Conservation (phyloP, 2,329 filamentous ascomycete species). For the Aspergillus fumigatus region DNA sequence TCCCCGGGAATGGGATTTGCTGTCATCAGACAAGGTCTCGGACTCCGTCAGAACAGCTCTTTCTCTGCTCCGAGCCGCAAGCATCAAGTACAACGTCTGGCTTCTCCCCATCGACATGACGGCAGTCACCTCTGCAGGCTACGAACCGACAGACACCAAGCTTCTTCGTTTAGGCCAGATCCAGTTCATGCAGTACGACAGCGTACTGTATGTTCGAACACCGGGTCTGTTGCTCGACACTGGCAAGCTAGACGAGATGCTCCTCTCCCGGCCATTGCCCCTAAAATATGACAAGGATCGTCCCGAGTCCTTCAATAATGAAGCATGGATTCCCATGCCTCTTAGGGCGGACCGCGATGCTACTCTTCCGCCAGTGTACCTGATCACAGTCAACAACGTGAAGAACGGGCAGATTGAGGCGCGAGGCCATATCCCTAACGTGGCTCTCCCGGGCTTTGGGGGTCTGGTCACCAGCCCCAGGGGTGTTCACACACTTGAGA, state of each 20-base stretch:
- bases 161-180: slow-evolving; percentile 35
- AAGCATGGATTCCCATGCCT: slow-evolving; percentile 36
- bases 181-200: slow-evolving; percentile 41
- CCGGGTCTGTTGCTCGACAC: slow-evolving; percentile 39
- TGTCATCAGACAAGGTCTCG: slow-evolving; percentile 18
- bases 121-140: slow-evolving; percentile 27
- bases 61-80: slow-evolving; percentile 35
- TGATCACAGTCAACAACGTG: slow-evolving; percentile 36
- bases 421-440: slow-evolving; percentile 34
- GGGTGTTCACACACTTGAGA: slow-evolving; percentile 8
- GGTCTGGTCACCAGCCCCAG: slow-evolving; percentile 26
- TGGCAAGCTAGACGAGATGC: slow-evolving; percentile 33
- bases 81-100: slow-evolving; percentile 38
- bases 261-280: slow-evolving; percentile 33
- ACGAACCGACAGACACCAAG: slow-evolving; percentile 31
- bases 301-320: slow-evolving; percentile 33
- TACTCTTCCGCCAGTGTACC: slow-evolving; percentile 30
- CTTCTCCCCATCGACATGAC: slow-evolving; percentile 40
- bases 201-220: slow-evolving; percentile 40
- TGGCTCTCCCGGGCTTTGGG: slow-evolving; percentile 29
- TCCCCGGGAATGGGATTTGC: slow-evolving; percentile 41
- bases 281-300: slow-evolving; percentile 29
- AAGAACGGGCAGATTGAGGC: slow-evolving; percentile 31
- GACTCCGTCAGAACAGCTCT: slow-evolving; percentile 30
- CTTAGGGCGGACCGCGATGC: slow-evolving; percentile 29